phyloP scores from a whole-genome alignment of 257 asterid species.

The Ocimum tenuiflorum region DNA sequence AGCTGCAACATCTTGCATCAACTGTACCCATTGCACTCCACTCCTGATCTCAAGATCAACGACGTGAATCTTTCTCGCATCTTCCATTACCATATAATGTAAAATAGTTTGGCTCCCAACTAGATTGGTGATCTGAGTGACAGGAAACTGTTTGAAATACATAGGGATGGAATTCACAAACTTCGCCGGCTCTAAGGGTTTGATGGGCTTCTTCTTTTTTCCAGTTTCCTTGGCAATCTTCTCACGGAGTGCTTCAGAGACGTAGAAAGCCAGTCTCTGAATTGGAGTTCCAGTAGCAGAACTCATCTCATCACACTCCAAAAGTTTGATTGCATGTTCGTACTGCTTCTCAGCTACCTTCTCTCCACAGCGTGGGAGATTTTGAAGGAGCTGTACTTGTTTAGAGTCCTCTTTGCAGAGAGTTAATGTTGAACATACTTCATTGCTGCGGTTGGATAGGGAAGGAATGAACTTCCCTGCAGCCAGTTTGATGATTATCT shows the following conservation, averaged over 20 bases:
- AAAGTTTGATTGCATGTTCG: constrained; percentile 16
- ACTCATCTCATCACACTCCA: constrained; percentile 16
- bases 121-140: constrained; percentile 14
- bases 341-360: constrained; percentile 30
- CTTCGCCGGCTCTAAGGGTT: not conserved
- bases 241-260: constrained; percentile 10
- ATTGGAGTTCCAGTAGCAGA: constrained; percentile 27
- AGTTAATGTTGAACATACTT: constrained; percentile 12
- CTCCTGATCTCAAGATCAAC: constrained; percentile 18
- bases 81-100: not conserved
- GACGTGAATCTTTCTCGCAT: constrained; percentile 2
- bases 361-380: constrained; percentile 39
- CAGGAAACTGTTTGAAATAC: constrained; percentile 3
- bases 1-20: constrained; percentile 18
- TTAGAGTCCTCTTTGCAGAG: constrained; percentile 23
- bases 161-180: not conserved
- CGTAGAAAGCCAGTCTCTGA: constrained; percentile 15
- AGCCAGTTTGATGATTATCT: constrained; percentile 31
- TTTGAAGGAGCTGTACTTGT: constrained; percentile 32
- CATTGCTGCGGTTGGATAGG: constrained; percentile 3
- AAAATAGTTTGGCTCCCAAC: constrained; percentile 15
- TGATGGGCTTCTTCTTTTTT: not conserved
- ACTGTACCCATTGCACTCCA: constrained; percentile 18
- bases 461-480: constrained; percentile 33
- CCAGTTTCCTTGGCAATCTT: constrained; percentile 13